phyloP scores from a whole-genome alignment of 441 rosid genomes.

The Corymbia citriodora region DNA sequence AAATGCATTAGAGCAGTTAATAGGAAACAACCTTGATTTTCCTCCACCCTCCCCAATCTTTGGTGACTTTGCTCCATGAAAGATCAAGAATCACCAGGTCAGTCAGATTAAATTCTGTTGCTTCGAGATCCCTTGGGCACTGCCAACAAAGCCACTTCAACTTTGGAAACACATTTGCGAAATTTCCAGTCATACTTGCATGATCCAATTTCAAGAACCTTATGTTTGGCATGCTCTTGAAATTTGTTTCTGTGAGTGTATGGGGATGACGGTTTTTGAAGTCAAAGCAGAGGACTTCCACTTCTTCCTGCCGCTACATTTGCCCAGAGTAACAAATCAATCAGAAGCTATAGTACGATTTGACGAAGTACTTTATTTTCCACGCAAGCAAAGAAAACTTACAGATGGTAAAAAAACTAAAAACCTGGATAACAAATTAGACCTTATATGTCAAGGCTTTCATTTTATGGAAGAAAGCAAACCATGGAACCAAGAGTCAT shows the following conservation, averaged over 20 bases:
- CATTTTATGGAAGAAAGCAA: neutral
- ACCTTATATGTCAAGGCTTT: neutral
- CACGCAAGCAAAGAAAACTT: accelerated
- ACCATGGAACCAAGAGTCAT: too few relatives aligned
- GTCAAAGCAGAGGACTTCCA: neutral
- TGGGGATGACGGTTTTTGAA: accelerated
- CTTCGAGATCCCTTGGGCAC: neutral
- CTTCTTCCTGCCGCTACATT: neutral
- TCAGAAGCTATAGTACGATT: neutral
- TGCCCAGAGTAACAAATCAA: accelerated
- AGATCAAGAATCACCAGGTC: neutral
- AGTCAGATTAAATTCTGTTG: neutral
- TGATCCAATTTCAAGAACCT: neutral
- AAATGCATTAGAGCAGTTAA: neutral
- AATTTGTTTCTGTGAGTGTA: neutral
- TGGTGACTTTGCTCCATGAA: neutral
- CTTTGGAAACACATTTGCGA: neutral
- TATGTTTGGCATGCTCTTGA: neutral
- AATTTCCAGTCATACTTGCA: neutral
- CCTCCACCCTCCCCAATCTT: neutral
- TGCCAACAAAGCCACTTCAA: neutral
- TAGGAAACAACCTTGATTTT: neutral
- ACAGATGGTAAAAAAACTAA: accelerated
- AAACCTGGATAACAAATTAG: too few relatives aligned
- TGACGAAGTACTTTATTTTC: too few relatives aligned